Evolutionary conservation across 1,284 basidiomycete species (phyloP).

Genomic region (Malassezia vespertilionis): DNA sequence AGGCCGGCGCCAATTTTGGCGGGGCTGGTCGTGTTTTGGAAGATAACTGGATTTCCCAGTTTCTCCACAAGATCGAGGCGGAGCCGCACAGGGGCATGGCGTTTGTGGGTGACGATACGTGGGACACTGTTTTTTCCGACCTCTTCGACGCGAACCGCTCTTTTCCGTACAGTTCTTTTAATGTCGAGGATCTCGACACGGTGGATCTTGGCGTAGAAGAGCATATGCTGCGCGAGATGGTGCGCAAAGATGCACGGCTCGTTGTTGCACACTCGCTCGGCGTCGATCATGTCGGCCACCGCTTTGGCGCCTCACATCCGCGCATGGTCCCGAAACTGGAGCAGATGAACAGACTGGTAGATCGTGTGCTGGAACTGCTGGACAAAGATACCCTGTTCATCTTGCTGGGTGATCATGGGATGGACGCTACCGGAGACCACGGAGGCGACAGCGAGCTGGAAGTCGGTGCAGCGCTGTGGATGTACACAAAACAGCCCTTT

Average conservation of each 20-base stretch:
- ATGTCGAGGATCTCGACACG: conserved; percentile 92
- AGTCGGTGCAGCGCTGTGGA: conserved; percentile 75
- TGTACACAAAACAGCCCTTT: conserved; percentile 54
- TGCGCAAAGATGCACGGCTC: conserved; percentile 58
- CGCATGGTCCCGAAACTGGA: conserved; percentile 72
- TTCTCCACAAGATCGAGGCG: conserved; percentile 27
- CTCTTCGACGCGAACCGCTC: conserved; percentile 61
- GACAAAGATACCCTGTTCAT: conserved; percentile 58
- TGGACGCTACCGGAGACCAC: conserved; percentile 90
- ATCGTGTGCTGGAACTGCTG: conserved; percentile 22
- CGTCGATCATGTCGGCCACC: conserved; percentile 91
- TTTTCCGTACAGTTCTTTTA: conserved; percentile 88
- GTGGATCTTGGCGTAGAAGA: conserved; percentile 80
- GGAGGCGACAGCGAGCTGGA: conserved; percentile 82
- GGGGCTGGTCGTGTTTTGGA: conserved; percentile 59
- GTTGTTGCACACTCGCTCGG: conserved; percentile 91
- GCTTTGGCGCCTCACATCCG: conserved; percentile 76
- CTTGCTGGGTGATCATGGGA: conserved; percentile 90
- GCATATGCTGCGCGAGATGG: conserved; percentile 61
- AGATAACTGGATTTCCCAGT: conserved; percentile 59
- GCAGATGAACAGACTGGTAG: conserved; percentile 51
- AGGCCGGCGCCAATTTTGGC: conserved; percentile 82
- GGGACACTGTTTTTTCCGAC: conserved; percentile 76
- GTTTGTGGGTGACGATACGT: conserved; percentile 94
- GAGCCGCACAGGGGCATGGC: conserved; percentile 47